Percentiles rank a stretch among this genome's conserved stretches.
phyloP scores from a whole-genome alignment of 2,329 filamentous ascomycete species.

The Dactylonectria estremocensis region DNA sequence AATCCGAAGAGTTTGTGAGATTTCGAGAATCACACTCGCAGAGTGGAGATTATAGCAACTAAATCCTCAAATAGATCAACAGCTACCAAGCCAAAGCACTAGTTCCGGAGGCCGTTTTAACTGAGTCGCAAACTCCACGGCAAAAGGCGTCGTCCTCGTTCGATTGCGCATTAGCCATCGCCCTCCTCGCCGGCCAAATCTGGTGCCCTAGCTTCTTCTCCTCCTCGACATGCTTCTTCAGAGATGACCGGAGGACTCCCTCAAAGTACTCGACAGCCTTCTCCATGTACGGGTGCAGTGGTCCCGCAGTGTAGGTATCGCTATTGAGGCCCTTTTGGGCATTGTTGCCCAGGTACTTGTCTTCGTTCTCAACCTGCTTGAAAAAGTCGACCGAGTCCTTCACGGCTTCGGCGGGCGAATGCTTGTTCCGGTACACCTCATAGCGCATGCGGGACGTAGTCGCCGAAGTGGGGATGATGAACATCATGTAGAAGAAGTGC shows the following conservation, averaged over 20 bases:
- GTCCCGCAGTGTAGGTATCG: constrained; percentile 16
- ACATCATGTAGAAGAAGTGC: constrained; percentile 29
- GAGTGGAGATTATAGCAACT: background rate
- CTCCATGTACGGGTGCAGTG: constrained; percentile 26
- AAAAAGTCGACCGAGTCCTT: constrained; percentile 9
- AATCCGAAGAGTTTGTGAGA: too few relatives aligned
- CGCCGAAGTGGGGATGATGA: constrained; percentile 19
- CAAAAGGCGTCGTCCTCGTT: constrained; percentile 24
- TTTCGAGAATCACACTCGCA: too few relatives aligned
- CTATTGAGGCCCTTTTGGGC: constrained; percentile 17
- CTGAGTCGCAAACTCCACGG: constrained; percentile 12
- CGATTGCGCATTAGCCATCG: constrained; percentile 4
- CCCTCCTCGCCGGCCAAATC: constrained; percentile 15
- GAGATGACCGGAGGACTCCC: background rate
- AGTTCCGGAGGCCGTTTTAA: background rate
- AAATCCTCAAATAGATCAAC: background rate
- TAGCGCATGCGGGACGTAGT: constrained; percentile 22
- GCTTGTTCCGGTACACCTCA: constrained; percentile 26
- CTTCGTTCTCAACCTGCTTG: constrained; percentile 21
- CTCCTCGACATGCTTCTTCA: constrained; percentile 16
- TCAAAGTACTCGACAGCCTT: constrained; percentile 21
- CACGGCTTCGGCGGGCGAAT: background rate
- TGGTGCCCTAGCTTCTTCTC: constrained; percentile 5
- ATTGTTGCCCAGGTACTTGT: constrained; percentile 20
- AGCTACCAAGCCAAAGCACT: constrained; percentile 1